Base-by-base conservation (phyloP, 1,139 yeast genomes). In the Taphrina betulina region DNA sequence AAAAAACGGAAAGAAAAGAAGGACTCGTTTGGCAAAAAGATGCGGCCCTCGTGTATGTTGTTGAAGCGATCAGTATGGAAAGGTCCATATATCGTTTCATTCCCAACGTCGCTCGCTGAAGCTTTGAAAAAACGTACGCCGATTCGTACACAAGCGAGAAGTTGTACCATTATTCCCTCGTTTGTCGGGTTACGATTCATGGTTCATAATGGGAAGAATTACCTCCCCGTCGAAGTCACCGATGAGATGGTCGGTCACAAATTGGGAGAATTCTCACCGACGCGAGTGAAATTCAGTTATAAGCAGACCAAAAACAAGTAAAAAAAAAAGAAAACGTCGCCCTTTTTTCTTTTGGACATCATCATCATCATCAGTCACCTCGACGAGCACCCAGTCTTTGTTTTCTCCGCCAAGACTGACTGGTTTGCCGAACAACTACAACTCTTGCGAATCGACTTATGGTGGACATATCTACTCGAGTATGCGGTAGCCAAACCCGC, bases 171-270 rank as follows among this genome's bases (percentile, higher is more conserved):
- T 58, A 75, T 92, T 56, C 98, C 98, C 20, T 95, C 87, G 69
- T 90, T 92, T 72, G 96, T 92, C 34, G 98, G 98, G 4, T 42
- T 57, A 5, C 57, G 57, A 23, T 92, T 92, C 71, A 95, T 92
- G 71, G 86, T 92, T 43, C 98, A 92, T 72, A 92, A 92, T 71
- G 98, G 98, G 35, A 86, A 85, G 70, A 95, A 89, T 63, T 92
- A 90, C 68, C 95, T 89, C 50, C 90, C 89, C 57, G 78, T 92
- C 50, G 90, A 84, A 64, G 79, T 92, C 31, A 81, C 85, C 8
- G 97, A 92, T 67, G 95, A 92, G 65, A 92, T 92, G 98, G 96
- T 92, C 62, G 98, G 98, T n/a, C 80, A 83, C 62, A 92, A 92
- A 70, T 75, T 92, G 58, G 98, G 98, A 2, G 97, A 92, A 69